Evolutionary conservation across 1,284 basidiomycete genomes (phyloP), one percentile per base, ranked within the genome.

Genomic region (Dichomitus squalens): DNA sequence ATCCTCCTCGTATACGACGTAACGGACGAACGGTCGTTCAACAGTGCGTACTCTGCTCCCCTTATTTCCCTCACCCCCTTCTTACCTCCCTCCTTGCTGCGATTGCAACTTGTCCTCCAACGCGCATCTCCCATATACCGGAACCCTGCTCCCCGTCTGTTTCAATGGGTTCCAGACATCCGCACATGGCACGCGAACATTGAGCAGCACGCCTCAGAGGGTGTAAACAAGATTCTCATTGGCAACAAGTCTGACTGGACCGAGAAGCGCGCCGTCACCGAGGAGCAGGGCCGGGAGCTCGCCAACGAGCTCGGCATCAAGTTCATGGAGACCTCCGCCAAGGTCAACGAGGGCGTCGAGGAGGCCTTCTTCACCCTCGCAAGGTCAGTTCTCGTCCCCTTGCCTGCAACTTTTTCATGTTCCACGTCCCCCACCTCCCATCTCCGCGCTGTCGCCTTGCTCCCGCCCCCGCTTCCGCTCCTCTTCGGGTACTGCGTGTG

Each of bases 181-280:
- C 93, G 96, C 67, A 98, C 95, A 68, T 99, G 97, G 97, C 94
- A 98, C 76, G 79, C 92, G 43, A 98, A 98, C 75, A 96, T 99
- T 65, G 96, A 99, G 76, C 96, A 99, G 75, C 96, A 99, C 73
- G 97, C 97, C 25, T 97, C 95, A 4, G 94, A 98, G 68, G 96
- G 95, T 35, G 97, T 99, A 60, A 98, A 98, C 85, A 99, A 98
- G 87, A 95, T 99, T 62, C 87, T 99, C 55, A 93, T 99, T 63
- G 97, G 97, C 51, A 99, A 99, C 83, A 99, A 99, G 79, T 97
- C 92, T 58, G 97, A 99, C 76, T 98, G 96, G 95, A 88, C 90
- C 55, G 96, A 98, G 77, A 98, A 98, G 81, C 90, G 93, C 66
- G 92, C 88, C 21, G 92, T 99, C 53, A 89, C 93, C 1, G 87